Evolutionary conservation across 139 green algal species (phyloP).

Genomic region (Deuterostichococcus epilithicus): DNA sequence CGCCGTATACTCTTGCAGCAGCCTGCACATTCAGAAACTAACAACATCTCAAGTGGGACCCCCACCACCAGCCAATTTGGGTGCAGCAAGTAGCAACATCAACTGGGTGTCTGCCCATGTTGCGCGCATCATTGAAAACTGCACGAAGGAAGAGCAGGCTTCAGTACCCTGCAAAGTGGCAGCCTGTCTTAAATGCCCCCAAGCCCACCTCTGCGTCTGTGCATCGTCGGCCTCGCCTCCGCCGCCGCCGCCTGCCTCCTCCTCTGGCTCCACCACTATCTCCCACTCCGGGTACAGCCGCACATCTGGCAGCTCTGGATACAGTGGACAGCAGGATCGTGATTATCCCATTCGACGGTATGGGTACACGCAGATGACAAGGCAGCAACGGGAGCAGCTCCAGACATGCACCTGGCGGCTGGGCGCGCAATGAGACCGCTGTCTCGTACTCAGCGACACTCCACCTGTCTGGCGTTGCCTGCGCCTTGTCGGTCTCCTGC

Average conservation of each 20-base stretch:
- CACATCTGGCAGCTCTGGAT: not conserved
- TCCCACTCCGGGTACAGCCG: constrained; percentile 59
- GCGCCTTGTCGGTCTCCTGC: constrained; percentile 12
- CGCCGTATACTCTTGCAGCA: constrained; percentile 48
- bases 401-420: not conserved
- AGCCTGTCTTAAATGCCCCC: not conserved
- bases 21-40: constrained; percentile 4
- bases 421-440: not conserved
- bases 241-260: constrained; percentile 13
- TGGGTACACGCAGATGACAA: too few species aligned
- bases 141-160: too few species aligned
- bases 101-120: not conserved
- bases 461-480: constrained; percentile 43
- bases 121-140: not conserved
- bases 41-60: not conserved
- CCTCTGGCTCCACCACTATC: constrained; percentile 74
- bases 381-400: too few species aligned
- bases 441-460: constrained; percentile 17
- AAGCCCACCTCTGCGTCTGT: constrained; percentile 30
- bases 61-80: not conserved
- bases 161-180: not conserved
- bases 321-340: not conserved
- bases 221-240: constrained; percentile 33
- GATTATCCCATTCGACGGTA: too few species aligned
- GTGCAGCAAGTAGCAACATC: not conserved